Conservation (phyloP, 345 rosid species). For the Melastoma malabathricum region DNA sequence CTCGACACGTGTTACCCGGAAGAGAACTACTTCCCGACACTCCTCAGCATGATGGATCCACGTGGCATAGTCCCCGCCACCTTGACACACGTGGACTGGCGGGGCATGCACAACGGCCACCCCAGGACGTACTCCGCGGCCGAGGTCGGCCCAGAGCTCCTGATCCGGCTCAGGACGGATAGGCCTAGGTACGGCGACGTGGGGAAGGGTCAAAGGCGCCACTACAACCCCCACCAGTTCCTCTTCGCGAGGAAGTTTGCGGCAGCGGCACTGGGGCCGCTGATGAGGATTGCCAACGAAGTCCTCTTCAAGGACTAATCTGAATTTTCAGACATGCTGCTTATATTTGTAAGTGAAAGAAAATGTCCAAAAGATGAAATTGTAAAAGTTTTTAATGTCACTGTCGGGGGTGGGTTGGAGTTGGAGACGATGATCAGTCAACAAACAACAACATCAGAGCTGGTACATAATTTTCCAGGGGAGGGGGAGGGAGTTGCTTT, state of each 20-base stretch:
- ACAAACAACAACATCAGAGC: background rate
- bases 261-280: constrained; percentile 16
- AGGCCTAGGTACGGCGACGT: constrained; percentile 44
- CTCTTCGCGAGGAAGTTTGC: constrained; percentile 65
- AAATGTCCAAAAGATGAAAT: too few relatives aligned
- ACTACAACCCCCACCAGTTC: constrained; percentile 33
- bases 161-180: constrained; percentile 19
- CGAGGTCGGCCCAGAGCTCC: constrained; percentile 45
- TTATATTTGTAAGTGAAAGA: too few relatives aligned
- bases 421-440: too few relatives aligned
- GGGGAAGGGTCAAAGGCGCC: constrained; percentile 32
- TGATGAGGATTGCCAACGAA: constrained; percentile 36
- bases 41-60: constrained; percentile 44
- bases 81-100: constrained; percentile 78
- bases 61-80: constrained; percentile 47
- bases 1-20: constrained; percentile 55
- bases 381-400: too few relatives aligned
- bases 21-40: constrained; percentile 68
- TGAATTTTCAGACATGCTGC: background rate
- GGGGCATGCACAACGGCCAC: constrained; percentile 36
- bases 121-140: constrained; percentile 36
- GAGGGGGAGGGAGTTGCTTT: too few relatives aligned
- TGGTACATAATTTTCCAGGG: too few relatives aligned
- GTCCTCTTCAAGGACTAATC: constrained; percentile 41
- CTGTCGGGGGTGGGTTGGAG: too few relatives aligned